These are phyloP conservation scores for Eremochloa ophiuroides DNA, from an alignment of 176 grass and related monocot genomes.

Conservation along the genomic window DNA sequence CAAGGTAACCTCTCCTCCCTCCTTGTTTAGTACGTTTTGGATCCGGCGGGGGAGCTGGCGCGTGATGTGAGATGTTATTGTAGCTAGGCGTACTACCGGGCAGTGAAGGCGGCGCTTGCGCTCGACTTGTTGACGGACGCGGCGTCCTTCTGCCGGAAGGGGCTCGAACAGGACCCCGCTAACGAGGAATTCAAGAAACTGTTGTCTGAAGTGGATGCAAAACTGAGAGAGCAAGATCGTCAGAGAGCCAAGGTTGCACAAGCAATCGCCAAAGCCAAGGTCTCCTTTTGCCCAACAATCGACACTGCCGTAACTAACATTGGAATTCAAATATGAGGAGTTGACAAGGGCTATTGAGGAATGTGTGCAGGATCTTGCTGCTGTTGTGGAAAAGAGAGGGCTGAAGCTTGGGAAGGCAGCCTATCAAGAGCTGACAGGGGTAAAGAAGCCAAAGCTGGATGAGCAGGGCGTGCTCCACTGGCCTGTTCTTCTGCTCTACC, in stretches of 20 bases:
- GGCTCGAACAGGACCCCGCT: conserved; percentile 55
- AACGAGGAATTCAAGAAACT: conserved; percentile 83
- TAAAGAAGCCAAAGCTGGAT: conserved; percentile 68
- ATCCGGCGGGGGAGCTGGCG: not conserved
- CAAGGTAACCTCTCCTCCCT: conserved; percentile 41
- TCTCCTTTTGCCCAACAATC: conserved; percentile 23
- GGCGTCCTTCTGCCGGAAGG: conserved; percentile 63
- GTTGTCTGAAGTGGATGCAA: conserved; percentile 46
- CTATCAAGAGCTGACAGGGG: conserved; percentile 70
- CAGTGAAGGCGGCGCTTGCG: conserved; percentile 71
- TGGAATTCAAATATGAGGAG: not conserved
- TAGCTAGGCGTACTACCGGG: conserved; percentile 79
- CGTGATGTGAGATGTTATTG: conserved; percentile 33
- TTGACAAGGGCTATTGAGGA: not conserved
- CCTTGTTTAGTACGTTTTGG: not conserved
- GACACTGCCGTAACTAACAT: not conserved
- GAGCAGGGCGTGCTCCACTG: conserved; percentile 69
- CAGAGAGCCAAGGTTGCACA: conserved; percentile 51
- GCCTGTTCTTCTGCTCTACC: conserved; percentile 83
- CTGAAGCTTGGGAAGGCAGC: conserved; percentile 58
- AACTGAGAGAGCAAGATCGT: conserved; percentile 45
- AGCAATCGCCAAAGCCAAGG: conserved; percentile 55
- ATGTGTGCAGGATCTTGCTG: conserved; percentile 50
- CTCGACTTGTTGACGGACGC: conserved; percentile 55
- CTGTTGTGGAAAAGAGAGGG: conserved; percentile 67